Percentiles rank a stretch among this genome's conserved stretches.
phyloP scores from a whole-genome alignment of 1,139 yeast species.

The Arxiozyma slooffiae region DNA sequence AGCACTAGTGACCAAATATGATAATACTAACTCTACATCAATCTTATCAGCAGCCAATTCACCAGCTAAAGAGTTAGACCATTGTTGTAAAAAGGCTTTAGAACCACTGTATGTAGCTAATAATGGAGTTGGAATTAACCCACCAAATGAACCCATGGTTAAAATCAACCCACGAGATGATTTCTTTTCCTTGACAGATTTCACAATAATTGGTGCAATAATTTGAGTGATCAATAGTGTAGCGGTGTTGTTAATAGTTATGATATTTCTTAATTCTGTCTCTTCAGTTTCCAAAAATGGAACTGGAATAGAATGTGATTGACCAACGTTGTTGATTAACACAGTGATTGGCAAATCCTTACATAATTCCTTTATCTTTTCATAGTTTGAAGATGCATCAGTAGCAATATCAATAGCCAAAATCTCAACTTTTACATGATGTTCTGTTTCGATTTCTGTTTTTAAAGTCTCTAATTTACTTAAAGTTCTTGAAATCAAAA shows the following conservation, averaged over 20 bases:
- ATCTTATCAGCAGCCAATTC: conserved; percentile 60
- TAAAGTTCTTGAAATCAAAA: conserved; percentile 75
- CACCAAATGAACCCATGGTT: conserved; percentile 97
- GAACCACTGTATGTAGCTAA: conserved; percentile 94
- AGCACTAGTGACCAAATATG: conserved; percentile 90
- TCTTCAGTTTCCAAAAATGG: conserved; percentile 76
- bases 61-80: conserved; percentile 87
- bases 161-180: conserved; percentile 59
- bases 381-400: conserved; percentile 41
- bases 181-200: conserved; percentile 38
- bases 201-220: conserved; percentile 56
- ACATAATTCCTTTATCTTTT: conserved; percentile 40
- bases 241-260: conserved; percentile 76
- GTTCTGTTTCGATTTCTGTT: conserved; percentile 50
- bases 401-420: conserved; percentile 72
- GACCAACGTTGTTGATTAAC: conserved; percentile 87
- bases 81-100: conserved; percentile 84
- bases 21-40: conserved; percentile 77
- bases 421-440: conserved; percentile 52
- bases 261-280: conserved; percentile 64
- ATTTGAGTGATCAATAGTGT: conserved; percentile 76
- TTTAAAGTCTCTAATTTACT: conserved; percentile 63
- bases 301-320: conserved; percentile 88
- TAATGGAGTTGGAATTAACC: conserved; percentile 82
- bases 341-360: conserved; percentile 51